Evolutionary conservation across 495 filamentous ascomycete genomes (phyloP).

Genomic region (Hypoxylon fuscum): DNA sequence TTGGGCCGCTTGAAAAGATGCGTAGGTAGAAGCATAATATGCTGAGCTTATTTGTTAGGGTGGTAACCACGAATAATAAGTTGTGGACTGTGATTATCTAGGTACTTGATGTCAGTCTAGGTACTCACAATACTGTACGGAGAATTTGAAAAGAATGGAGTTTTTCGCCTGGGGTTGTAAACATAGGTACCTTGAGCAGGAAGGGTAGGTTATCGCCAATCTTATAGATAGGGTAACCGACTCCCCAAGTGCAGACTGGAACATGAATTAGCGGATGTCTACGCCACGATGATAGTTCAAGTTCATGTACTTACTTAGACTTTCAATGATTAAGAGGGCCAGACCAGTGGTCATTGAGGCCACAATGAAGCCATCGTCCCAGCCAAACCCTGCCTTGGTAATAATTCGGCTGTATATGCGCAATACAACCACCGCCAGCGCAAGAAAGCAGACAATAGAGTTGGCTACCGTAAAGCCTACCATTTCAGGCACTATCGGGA

Average conservation of each 20-base stretch:
- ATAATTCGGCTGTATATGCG: conserved; percentile 3
- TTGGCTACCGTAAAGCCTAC: not conserved
- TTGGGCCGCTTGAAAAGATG: not conserved
- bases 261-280: not conserved
- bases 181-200: conserved; percentile 1
- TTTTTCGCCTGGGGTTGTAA: not conserved
- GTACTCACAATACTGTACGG: not conserved
- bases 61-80: not conserved
- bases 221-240: conserved; percentile 4
- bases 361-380: conserved; percentile 10
- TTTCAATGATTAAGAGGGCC: conserved; percentile 4
- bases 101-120: too few relatives aligned
- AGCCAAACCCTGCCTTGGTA: conserved; percentile 9
- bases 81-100: conserved; percentile 10
- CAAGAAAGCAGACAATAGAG: conserved; percentile 8
- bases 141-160: not conserved
- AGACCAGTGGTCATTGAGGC: not conserved
- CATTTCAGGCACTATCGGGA: conserved; percentile 17
- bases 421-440: not conserved
- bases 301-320: conserved; percentile 15
- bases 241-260: conserved; percentile 10
- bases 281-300: too few relatives aligned
- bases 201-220: not conserved
- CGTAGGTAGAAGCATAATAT: conserved; percentile 17
- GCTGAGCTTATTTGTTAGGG: conserved; percentile 5